Evolutionary conservation across 371 early-diverging fungal genomes (phyloP).

Genomic region (Mortierella sp.): DNA sequence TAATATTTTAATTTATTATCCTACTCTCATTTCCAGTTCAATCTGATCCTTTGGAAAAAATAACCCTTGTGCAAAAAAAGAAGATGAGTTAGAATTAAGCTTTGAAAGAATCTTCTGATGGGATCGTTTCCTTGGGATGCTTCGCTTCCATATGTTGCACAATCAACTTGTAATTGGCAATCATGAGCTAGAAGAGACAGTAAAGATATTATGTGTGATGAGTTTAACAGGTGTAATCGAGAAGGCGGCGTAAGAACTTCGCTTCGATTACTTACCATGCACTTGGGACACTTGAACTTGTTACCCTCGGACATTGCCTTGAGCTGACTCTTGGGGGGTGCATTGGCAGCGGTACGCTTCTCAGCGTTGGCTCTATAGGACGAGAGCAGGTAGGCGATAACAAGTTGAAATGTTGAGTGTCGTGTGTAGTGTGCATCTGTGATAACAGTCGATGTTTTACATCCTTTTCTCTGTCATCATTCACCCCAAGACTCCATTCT

Average conservation of each 20-base stretch:
- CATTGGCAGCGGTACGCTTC: constrained; percentile 55
- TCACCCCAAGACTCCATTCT: too few species aligned
- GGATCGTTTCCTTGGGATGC: constrained; percentile 52
- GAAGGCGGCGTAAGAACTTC: not conserved
- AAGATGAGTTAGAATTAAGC: not conserved
- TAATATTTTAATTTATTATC: too few species aligned
- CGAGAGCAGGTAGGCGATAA: not conserved
- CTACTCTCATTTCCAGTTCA: too few species aligned
- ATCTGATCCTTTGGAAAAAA: too few species aligned
- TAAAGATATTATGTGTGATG: not conserved
- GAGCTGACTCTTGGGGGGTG: constrained; percentile 54
- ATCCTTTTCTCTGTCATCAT: not conserved
- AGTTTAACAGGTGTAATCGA: not conserved
- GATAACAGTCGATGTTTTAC: not conserved
- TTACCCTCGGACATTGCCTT: constrained; percentile 56
- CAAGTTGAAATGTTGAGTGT: not conserved
- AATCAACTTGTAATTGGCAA: constrained; percentile 55
- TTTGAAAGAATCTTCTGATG: constrained; percentile 38
- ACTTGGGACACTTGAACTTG: constrained; percentile 57
- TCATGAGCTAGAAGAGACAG: constrained; percentile 33
- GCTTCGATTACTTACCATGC: constrained; percentile 35
- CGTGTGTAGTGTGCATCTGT: not conserved
- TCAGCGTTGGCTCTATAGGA: constrained; percentile 54
- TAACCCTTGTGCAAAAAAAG: not conserved
- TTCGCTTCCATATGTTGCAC: constrained; percentile 57